Evolutionary conservation across 805 yeast species (phyloP), one percentile per base, ranked within the genome.

Genomic region (Jamesozyma gamospora): DNA sequence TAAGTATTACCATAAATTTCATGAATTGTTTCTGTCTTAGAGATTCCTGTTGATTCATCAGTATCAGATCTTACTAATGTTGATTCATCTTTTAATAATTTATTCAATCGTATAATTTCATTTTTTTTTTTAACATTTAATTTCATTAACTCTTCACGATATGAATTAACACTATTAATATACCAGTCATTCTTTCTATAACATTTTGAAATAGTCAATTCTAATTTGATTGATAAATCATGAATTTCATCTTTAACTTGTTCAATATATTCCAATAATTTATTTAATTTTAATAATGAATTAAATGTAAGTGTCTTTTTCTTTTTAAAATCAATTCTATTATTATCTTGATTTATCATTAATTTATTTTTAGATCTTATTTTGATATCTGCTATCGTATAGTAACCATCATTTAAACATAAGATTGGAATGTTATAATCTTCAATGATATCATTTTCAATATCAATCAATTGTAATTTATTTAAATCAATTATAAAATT

Each of bases 1-100:
- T 45, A 54, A 16, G 45, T 50, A 17, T 39, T 43, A 5, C 61
- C 62, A 38, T 51, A 58, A 17, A 51, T 52, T 12, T 57, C 57
- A 25, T 47, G 37, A 36, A 14, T 33, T n/a, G 12, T 30, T 16
- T 21, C 17, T 14, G 18, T 26, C 27, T 26, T 40, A 10, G 28
- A 3, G 14, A 38, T 21, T 30, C 30, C 37, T 4, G 16, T 33
- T 13, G 36, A 21, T 17, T 24, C 4, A 26, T 12, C 36, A n/a
- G 39, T 41, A 24, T 31, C 26, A n/a, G 40, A 18, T 25, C 31
- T 31, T 4, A 14, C n/a, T 2, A 28, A 7, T 15, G 35, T 13
- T 2, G 25, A 16, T 12, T 26, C 30, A 3, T 28, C 27, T 2
- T 30, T 25, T n/a, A 41, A 26, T 24, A 35, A 41, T 35, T 28